Evolutionary conservation across 1,284 basidiomycete genomes (phyloP), one percentile per base, ranked within the genome.

Genomic region (Thelephora terrestris): DNA sequence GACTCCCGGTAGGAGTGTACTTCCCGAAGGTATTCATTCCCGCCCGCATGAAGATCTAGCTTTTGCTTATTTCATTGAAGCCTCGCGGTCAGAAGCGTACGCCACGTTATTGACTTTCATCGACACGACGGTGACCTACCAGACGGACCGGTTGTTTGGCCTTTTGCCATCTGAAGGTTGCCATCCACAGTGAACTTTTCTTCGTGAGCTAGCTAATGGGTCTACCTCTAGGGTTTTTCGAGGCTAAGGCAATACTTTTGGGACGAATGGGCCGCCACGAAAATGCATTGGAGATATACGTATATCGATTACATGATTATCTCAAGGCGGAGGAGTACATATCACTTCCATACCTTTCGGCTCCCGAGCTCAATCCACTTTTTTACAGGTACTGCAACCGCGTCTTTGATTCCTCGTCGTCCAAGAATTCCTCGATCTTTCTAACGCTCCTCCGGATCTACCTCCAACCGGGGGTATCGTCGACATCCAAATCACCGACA

Each of bases 191-290:
- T 20, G 3, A 36, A 25, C 24, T 35, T 43, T 34, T n/a, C 21
- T 38, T 20, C 29, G n/a, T 18, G 24, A 20, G 23, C 25, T 42
- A 21, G 37, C 42, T 34, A 21, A 48, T 37, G 2, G 54, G 36
- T 10, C 36, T 49, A 21, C 10, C 4, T n/a, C 4, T 58, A 43
- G 85, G 90, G 90, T 55, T 93, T 45, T 89, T 78, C 51, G 89
- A 95, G 61, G 91, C 90, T 1, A 81, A 92, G 35, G 95, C 96
- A 0, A 79, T 95, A 48, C 73, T 99, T 3, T 71, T 98, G 4
- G 96, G 95, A 3, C 78, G 88, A 18, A 74, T 98, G 51, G 91
- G 90, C 0, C 81, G 90, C 51, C 93, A 99, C 58, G 90, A 95
- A 56, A 89, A 85, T 51, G 95, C 95, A 0, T 76, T 99, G 21